A percentile compares a stretch with the other conserved stretches of the same genome.
phyloP scores from a whole-genome alignment of 805 yeast genomes.

The Ogataea allantospora region DNA sequence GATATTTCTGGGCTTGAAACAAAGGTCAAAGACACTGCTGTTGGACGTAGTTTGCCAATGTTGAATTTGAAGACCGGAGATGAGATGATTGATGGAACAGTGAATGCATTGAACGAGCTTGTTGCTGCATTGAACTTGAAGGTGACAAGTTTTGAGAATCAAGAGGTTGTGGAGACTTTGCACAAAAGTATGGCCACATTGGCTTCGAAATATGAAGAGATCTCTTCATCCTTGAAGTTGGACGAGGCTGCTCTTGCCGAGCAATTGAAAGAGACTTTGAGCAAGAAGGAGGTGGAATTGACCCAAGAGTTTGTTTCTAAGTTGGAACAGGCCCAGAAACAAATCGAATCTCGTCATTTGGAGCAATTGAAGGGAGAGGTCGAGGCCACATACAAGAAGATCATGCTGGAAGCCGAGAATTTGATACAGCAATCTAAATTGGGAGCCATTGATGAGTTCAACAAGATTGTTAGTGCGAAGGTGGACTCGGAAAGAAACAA shows the following conservation, averaged over 20 bases:
- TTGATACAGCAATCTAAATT: slow-evolving; percentile 64
- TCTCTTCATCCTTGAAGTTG: slow-evolving; percentile 21
- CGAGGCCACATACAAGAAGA: slow-evolving; percentile 60
- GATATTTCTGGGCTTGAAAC: slow-evolving; percentile 16
- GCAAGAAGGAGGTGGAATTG: slow-evolving; percentile 45
- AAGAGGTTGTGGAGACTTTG: slow-evolving; percentile 24
- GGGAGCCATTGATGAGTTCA: slow-evolving; percentile 67
- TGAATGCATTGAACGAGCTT: slow-evolving; percentile 37
- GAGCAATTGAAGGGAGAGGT: slow-evolving; percentile 61
- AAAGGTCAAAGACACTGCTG: slow-evolving; percentile 6
- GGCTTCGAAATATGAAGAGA: slow-evolving; percentile 22
- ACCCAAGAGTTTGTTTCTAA: slow-evolving; percentile 59
- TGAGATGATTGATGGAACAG: slow-evolving; percentile 34
- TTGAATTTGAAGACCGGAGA: slow-evolving; percentile 33
- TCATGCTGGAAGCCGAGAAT: slow-evolving; percentile 71
- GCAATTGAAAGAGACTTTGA: slow-evolving; percentile 30
- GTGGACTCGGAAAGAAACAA: slow-evolving; percentile 77
- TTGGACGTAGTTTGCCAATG: slow-evolving; percentile 27
- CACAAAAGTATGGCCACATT: slow-evolving; percentile 22
- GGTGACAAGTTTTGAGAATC: slow-evolving; percentile 22
- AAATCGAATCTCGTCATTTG: slow-evolving; percentile 58
- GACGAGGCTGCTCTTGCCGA: slow-evolving; percentile 31
- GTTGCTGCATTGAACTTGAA: slow-evolving; percentile 30
- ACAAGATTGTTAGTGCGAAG: slow-evolving; percentile 52
- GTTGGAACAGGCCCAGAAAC: slow-evolving; percentile 58